These are phyloP conservation scores for Fraxinus sp. DNA, from an alignment of 305 asterid species.

Conservation along the genomic window DNA sequence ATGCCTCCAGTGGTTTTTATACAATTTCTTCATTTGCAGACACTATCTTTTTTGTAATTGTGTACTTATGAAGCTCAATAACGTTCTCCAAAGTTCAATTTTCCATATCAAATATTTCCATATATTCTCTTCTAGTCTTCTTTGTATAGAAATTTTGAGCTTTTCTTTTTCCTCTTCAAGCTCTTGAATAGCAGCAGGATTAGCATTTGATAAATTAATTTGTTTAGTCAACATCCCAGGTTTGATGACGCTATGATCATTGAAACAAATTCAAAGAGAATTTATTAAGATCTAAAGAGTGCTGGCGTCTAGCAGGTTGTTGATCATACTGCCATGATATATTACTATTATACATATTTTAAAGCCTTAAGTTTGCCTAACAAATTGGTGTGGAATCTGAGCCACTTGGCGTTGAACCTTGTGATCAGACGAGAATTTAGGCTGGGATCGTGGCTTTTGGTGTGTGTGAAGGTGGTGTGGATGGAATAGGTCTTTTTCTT, in stretches of 20 bases:
- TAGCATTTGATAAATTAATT: background rate
- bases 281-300: background rate
- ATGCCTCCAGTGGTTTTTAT: background rate
- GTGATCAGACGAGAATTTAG: background rate
- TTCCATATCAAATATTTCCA: background rate
- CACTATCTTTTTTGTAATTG: background rate
- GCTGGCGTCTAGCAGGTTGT: background rate
- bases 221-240: background rate
- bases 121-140: background rate
- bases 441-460: background rate
- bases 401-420: background rate
- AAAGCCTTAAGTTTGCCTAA: background rate
- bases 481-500: background rate
- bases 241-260: background rate
- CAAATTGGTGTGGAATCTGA: background rate
- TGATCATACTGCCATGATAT: background rate
- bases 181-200: background rate
- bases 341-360: too few species aligned
- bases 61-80: background rate
- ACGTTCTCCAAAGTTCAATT: background rate
- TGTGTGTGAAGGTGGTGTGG: background rate
- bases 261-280: background rate
- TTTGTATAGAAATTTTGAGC: background rate
- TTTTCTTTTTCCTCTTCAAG: background rate
- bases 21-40: background rate